Evolutionary conservation across 202 grass and related monocot genomes (phyloP), one percentile per base, ranked within the genome.

Genomic region (Digitaria exilis): DNA sequence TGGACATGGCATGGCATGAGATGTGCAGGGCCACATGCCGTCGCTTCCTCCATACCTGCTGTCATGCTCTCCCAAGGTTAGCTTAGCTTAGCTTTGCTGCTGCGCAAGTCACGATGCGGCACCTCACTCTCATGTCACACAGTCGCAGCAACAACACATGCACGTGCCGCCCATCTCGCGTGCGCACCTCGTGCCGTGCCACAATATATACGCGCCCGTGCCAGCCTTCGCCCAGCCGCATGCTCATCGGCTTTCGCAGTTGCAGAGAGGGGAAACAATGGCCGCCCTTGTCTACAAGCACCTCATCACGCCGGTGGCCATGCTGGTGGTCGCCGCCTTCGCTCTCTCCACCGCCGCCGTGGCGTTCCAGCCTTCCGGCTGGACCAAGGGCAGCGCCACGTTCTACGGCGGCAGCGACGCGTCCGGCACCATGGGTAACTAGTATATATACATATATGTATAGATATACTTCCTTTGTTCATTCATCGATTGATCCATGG

Each of bases 361-460:
- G 0, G 77, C 62, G 30, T 50, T 65, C 0, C 13, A 6, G 65
- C 66, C 88, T 51, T 87, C 79, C 28, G 73, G 44, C 50, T 85
- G 89, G 89, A 19, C 21, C 30, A 91, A 81, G 63, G 89, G 75
- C 68, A 69, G 14, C 10, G 89, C 89, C 9, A 90, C 88, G 46
- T 90, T 90, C 84, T 90, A 90, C 15, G 88, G 88, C 62, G 88
- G 84, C 15, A 86, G 84, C 43, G 88, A 90, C 75, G 88, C 88
- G 0, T 71, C 88, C 0, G 88, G 88, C 62, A 90, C 88, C n/a
- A 90, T 90, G 88, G 88, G 88, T 89, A 39, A 39, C 7, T 39
- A 1, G 37, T 39, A 39, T 39, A 39, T 39, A 39, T 39, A 39
- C 37, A 39, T 39, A 39, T 39, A 37, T 37, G 3, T 37, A 4